Base-by-base conservation (phyloP, 495 filamentous ascomycete species). In the Aspergillus affinis region DNA sequence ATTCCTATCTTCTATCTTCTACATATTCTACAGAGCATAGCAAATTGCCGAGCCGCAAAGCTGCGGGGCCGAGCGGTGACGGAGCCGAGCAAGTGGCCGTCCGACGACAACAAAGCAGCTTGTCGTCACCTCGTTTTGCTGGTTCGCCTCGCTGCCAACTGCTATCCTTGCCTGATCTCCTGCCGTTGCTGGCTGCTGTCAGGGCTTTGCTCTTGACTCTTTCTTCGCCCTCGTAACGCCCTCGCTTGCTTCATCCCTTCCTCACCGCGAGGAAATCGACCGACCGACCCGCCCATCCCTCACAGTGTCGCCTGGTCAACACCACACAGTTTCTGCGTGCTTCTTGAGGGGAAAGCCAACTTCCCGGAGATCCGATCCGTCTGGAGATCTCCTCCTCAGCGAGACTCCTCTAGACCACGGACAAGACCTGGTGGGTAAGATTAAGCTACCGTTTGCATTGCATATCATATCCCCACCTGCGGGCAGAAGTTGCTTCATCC, bases 71-170 rank as follows among this genome's bases (percentile, higher is more conserved):
- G 65, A 65, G 67, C 68, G 65, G 68, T 70, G 68, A 70, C 65
- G 56, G 55, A 62, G 56, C 58, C 65, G 30, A 54, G 29, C 51
- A 55, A 41, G 46, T 54, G 48, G 48, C 48, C 36, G 36, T 41
- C 48, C n/a, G 47, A 55, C 59, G 61, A 66, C 67, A 70, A 67
- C 67, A 70, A 60, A 70, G 64, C 67, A 69, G 48, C 36, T 54
- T 53, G 59, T 61, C 49, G 57, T 55, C 51, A 55, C 60, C 27
- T 19, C 12, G 15, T 57, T 44, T 36, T 54, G 29, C 50, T 55
- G 41, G 30, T 32, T 32, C 30, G 17, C 47, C 47, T 44, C 45
- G 50, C 17, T 51, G 26, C 46, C 18, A 48, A 12, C 51, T 51
- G 6, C 32, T 51, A 27, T 59, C 23, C 51, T 54, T 51, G 44